Base-by-base conservation (phyloP, 148 eudicot species). In the Persicaria maculosa region DNA sequence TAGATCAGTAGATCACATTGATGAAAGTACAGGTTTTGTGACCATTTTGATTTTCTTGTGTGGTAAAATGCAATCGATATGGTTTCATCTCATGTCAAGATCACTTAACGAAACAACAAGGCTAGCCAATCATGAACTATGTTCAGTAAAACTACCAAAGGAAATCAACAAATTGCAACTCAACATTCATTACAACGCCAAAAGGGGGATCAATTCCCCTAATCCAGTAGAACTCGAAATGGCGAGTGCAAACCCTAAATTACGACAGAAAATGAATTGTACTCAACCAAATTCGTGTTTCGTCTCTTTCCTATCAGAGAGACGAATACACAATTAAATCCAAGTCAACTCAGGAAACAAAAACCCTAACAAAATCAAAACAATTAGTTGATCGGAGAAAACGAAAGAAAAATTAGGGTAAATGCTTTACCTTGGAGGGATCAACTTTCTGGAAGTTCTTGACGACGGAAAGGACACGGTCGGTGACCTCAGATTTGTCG, bases 401-500 rank as follows among this genome's bases (percentile, higher is more conserved):
- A 59, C 40, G 22, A 8, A 20, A 31, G 52, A 48, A 65, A 31
- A 62, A 12, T 65, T 2, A 14, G 47, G 17, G 47, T 9, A 7
- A 48, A 48, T 48, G 52, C 12, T 48, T 48, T 48, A 91, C 97
- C 98, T 94, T 94, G 15, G 91, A 83, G 12, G 98, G 93, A 48
- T 91, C 98, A 8, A 91, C 88, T 85, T 94, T 94, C 85, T 91
- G 96, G 88, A 88, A 94, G 82, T 87, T 90, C 79, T 92, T 95
- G 48, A 95, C 96, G 73, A 87, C 90, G 36, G 74, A 7, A 45
- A 92, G 15, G 36, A 92, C 97, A 11, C 98, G 98, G 81, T 95
- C 98, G 43, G 92, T 65, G 71, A 95, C 98, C 84, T 95, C 97
- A 6, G 90, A 84, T 53, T 95, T 95, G 78, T 95, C 98, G 77